These are phyloP conservation scores for Mallotus nudiflorus DNA, from an alignment of 345 rosid genomes.

Conservation along the genomic window DNA sequence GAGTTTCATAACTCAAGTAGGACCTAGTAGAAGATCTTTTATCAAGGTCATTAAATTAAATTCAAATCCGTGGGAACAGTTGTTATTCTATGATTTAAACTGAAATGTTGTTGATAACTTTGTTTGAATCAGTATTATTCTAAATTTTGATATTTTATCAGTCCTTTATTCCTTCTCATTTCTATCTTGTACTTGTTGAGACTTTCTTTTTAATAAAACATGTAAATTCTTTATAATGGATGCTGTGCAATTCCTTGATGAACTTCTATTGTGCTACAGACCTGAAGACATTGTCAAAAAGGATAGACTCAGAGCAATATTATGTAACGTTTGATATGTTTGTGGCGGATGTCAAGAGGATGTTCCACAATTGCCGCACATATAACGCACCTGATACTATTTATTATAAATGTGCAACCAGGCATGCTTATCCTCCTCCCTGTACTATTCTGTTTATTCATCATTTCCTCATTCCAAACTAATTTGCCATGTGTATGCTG, in stretches of 20 bases:
- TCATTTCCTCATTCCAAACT: neutral
- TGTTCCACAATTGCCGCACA: conserved; percentile 86
- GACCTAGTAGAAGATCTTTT: neutral
- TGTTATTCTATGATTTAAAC: neutral
- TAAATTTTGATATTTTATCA: neutral
- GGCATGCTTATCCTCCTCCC: conserved; percentile 39
- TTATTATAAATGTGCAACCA: conserved; percentile 80
- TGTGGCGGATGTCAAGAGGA: conserved; percentile 87
- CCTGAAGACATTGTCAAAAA: conserved; percentile 83
- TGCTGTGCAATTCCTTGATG: neutral
- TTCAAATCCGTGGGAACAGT: neutral
- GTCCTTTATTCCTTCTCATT: neutral
- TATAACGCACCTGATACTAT: conserved; percentile 95
- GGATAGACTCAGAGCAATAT: conserved; percentile 94
- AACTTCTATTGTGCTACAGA: conserved; percentile 45
- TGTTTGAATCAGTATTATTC: neutral
- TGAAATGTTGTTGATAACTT: neutral
- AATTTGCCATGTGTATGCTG: neutral
- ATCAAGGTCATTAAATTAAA: neutral
- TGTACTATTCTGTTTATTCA: neutral
- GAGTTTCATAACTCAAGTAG: neutral
- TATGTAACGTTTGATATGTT: conserved; percentile 96
- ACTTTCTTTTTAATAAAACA: neutral
- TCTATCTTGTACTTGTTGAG: neutral
- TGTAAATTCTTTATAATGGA: neutral